Percentiles rank a stretch among this genome's conserved stretches.
Conservation (phyloP, 2,329 filamentous ascomycete genomes). For the Kalmusia sp. region DNA sequence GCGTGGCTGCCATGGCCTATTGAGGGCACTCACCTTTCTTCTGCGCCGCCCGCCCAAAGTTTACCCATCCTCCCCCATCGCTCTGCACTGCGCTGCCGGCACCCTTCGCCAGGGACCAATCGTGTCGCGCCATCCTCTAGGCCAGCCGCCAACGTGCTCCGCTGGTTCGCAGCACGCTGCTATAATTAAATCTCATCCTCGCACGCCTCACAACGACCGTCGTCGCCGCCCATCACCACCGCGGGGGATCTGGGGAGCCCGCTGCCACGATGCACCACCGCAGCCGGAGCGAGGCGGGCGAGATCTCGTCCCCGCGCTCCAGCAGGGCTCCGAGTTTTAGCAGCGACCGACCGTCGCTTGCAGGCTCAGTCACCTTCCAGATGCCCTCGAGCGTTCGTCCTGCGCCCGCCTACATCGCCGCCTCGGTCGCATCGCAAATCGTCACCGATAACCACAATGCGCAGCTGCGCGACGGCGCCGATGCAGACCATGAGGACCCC, state of each 20-base stretch:
- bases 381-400: conserved; percentile 76
- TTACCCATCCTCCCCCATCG: neutral
- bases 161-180: conserved; percentile 22
- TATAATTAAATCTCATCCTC: neutral
- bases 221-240: conserved; percentile 2
- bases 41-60: neutral
- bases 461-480: conserved; percentile 72
- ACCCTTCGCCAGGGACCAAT: conserved; percentile 1
- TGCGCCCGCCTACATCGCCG: conserved; percentile 84
- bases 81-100: neutral
- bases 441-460: conserved; percentile 87
- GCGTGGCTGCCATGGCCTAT: conserved; percentile 14
- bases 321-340: conserved; percentile 64
- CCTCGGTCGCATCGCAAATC: conserved; percentile 87
- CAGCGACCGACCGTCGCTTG: conserved; percentile 72
- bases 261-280: conserved; percentile 38
- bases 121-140: conserved; percentile 9
- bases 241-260: neutral
- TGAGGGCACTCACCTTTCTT: conserved; percentile 8
- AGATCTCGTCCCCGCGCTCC: conserved; percentile 44
- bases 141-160: conserved; percentile 14
- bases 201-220: neutral
- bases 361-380: conserved; percentile 58
- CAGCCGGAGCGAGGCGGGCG: conserved; percentile 41
- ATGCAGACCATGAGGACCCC: conserved; percentile 71